Evolutionary conservation across 106 monocot genomes (phyloP).

Genomic region (Platanthera guangdongensis): DNA sequence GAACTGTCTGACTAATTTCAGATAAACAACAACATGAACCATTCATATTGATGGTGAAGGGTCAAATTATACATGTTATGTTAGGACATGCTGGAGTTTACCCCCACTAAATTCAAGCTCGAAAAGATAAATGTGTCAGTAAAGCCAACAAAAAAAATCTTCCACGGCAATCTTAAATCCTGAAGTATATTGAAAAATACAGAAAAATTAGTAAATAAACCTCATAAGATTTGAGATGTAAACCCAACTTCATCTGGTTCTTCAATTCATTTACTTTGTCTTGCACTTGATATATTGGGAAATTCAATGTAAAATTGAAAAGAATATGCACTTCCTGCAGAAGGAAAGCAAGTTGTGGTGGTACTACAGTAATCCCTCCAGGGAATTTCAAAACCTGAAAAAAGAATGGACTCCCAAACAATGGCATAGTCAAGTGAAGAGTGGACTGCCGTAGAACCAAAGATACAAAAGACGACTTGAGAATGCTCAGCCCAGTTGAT

Average conservation of each 20-base stretch:
- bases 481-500: constrained; percentile 58
- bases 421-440: constrained; percentile 53
- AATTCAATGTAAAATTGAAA: constrained; percentile 90
- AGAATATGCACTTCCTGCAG: constrained; percentile 58
- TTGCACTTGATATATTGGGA: constrained; percentile 61
- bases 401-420: constrained; percentile 79
- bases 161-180: background rate
- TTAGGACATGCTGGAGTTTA: background rate
- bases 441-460: constrained; percentile 50
- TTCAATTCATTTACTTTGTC: constrained; percentile 53
- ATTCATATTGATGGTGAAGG: background rate
- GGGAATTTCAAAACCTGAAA: constrained; percentile 85
- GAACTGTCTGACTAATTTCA: background rate
- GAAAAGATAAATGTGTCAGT: background rate
- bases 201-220: constrained; percentile 24
- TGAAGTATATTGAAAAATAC: background rate
- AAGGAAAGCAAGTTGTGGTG: constrained; percentile 74
- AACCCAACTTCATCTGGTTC: constrained; percentile 73
- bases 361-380: constrained; percentile 82
- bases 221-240: constrained; percentile 74
- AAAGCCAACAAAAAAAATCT: background rate
- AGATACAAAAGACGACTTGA: constrained; percentile 54
- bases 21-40: background rate
- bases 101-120: background rate
- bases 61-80: background rate